Evolutionary conservation across 2,329 filamentous ascomycete genomes (phyloP).

Genomic region (Sodiomyces alkalinus): DNA sequence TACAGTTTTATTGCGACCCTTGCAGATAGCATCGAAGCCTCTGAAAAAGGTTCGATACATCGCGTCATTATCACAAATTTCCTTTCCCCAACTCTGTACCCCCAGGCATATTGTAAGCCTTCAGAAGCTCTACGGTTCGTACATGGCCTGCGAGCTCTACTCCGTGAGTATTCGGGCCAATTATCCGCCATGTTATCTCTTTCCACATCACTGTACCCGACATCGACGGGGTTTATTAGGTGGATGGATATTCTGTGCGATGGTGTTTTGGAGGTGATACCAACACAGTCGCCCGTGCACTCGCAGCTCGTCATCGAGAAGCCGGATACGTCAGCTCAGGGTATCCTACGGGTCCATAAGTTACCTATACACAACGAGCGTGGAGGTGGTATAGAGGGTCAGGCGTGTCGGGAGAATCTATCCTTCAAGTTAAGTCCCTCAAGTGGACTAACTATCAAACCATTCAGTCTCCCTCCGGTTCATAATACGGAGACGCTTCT

Average conservation of each 20-base stretch:
- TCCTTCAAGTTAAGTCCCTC: constrained; percentile 77
- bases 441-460: constrained; percentile 69
- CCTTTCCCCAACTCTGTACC: constrained; percentile 75
- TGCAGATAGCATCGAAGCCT: constrained; percentile 37
- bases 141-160: constrained; percentile 59
- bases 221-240: constrained; percentile 57
- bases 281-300: constrained; percentile 43
- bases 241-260: constrained; percentile 81
- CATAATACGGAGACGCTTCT: constrained; percentile 28
- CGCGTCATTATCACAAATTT: constrained; percentile 73
- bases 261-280: constrained; percentile 69
- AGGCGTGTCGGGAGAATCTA: constrained; percentile 65
- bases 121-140: constrained; percentile 65
- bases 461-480: constrained; percentile 77
- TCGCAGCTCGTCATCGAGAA: constrained; percentile 32
- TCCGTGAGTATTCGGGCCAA: constrained; percentile 49
- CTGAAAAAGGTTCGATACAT: constrained; percentile 50
- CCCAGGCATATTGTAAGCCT: constrained; percentile 52
- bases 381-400: constrained; percentile 58
- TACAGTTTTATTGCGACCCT: constrained; percentile 46
- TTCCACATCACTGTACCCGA: constrained; percentile 65
- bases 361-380: constrained; percentile 78
- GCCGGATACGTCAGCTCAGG: constrained; percentile 65
- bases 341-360: constrained; percentile 69
- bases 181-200: constrained; percentile 63